Conservation (phyloP, 768 basidiomycete species). For the Mycena kentingensis region DNA sequence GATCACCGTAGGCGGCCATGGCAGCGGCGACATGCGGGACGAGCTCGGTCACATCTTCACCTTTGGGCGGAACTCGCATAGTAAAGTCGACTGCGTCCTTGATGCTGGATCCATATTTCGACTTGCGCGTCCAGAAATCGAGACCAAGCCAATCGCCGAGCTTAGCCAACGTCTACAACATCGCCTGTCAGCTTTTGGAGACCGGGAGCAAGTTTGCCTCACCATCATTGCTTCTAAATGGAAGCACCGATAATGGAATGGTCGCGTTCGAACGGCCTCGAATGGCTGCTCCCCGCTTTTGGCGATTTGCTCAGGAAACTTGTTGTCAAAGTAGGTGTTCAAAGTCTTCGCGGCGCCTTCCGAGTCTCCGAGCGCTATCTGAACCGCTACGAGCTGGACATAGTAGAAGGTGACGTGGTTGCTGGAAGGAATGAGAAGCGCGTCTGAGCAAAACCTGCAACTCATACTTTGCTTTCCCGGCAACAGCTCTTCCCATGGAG, state of each 20-base stretch:
- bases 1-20: conserved; percentile 57
- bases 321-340: conserved; percentile 41
- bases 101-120: conserved; percentile 53
- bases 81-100: conserved; percentile 52
- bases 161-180: conserved; percentile 52
- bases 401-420: conserved; percentile 57
- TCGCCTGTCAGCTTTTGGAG: background rate
- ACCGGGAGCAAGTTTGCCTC: conserved; percentile 24
- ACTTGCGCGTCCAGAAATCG: conserved; percentile 48
- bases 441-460: background rate
- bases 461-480: conserved; percentile 50
- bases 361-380: conserved; percentile 43
- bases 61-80: conserved; percentile 43
- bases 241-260: conserved; percentile 60
- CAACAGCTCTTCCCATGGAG: conserved; percentile 42
- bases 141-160: conserved; percentile 52
- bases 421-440: conserved; percentile 31
- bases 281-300: conserved; percentile 59
- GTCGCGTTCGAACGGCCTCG: conserved; percentile 55
- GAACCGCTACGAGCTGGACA: conserved; percentile 45
- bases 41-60: conserved; percentile 42
- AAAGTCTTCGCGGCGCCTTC: conserved; percentile 42
- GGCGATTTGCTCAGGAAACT: conserved; percentile 51
- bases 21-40: conserved; percentile 53
- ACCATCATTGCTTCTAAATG: conserved; percentile 61